These are phyloP conservation scores for Parascedosporium putredinis DNA, from an alignment of 2,329 filamentous ascomycete species.

Conservation along the genomic window DNA sequence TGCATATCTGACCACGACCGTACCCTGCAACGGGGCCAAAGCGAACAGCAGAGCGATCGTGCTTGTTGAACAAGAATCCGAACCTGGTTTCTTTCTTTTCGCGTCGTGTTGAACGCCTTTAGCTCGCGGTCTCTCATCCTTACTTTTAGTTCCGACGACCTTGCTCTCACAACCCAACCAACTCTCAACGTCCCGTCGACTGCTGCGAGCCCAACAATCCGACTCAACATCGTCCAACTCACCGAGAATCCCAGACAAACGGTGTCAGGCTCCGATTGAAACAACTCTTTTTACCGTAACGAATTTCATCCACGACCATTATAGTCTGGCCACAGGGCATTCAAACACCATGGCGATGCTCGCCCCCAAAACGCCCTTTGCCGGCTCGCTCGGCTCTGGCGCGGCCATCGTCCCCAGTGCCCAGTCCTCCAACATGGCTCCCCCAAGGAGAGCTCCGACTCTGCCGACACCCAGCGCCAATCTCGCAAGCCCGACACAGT, in stretches of 20 bases:
- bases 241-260: no score
- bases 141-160: neutral
- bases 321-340: no score
- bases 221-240: no score
- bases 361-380: constrained; percentile 63
- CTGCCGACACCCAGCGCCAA: constrained; percentile 40
- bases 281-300: no score
- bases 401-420: constrained; percentile 18
- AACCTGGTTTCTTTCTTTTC: neutral
- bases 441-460: constrained; percentile 40
- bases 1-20: constrained; percentile 1
- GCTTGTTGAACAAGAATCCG: neutral
- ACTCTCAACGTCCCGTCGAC: no score
- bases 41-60: neutral
- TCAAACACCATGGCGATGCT: constrained; percentile 71
- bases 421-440: constrained; percentile 37
- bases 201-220: neutral
- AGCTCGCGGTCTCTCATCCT: neutral
- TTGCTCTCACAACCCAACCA: neutral
- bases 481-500: constrained; percentile 79
- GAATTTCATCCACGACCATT: no score
- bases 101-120: neutral
- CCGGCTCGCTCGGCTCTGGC: constrained; percentile 35
- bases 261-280: no score
- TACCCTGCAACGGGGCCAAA: neutral